These are phyloP conservation scores for Pyrenochaeta sp. DNA, from an alignment of 2,329 filamentous ascomycete species.

Conservation along the genomic window DNA sequence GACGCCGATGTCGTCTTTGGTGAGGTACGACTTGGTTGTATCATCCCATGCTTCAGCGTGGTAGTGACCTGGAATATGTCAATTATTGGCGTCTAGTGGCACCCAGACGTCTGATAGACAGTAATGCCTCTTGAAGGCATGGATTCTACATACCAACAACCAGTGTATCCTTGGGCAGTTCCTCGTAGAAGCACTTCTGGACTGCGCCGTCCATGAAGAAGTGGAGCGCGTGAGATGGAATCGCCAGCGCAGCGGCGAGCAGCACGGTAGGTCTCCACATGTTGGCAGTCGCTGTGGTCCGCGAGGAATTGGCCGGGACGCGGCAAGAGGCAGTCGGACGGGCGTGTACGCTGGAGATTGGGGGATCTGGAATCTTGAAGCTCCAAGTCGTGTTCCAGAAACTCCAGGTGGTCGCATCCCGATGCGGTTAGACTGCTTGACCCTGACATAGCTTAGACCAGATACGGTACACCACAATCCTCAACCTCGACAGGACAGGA, in stretches of 20 bases:
- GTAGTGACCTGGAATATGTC: conserved; percentile 71
- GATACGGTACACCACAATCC: too few species aligned
- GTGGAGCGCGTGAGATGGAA: conserved; percentile 82
- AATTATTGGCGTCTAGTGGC: conserved; percentile 5
- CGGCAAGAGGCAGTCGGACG: too few species aligned
- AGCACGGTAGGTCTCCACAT: conserved; percentile 62
- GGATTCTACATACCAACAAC: conserved; percentile 73
- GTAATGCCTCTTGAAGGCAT: not conserved
- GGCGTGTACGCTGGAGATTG: too few species aligned
- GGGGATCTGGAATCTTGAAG: conserved; percentile 32
- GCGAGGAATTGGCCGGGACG: conserved; percentile 24
- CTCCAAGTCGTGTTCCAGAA: conserved; percentile 29
- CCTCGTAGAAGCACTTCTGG: conserved; percentile 97
- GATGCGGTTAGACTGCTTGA: conserved; percentile 24
- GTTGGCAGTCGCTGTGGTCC: conserved; percentile 24
- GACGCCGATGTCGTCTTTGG: conserved; percentile 79
- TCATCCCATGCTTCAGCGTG: conserved; percentile 84
- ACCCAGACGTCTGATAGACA: not conserved
- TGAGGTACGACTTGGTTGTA: conserved; percentile 69
- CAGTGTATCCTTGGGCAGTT: conserved; percentile 94
- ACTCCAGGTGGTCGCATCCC: conserved; percentile 33
- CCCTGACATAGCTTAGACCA: too few species aligned
- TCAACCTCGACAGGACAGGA: too few species aligned
- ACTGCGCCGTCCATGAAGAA: conserved; percentile 89
- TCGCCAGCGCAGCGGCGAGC: conserved; percentile 66